phyloP scores from a whole-genome alignment of 2,329 filamentous ascomycete genomes.

The Curvularia hawaiiensis region DNA sequence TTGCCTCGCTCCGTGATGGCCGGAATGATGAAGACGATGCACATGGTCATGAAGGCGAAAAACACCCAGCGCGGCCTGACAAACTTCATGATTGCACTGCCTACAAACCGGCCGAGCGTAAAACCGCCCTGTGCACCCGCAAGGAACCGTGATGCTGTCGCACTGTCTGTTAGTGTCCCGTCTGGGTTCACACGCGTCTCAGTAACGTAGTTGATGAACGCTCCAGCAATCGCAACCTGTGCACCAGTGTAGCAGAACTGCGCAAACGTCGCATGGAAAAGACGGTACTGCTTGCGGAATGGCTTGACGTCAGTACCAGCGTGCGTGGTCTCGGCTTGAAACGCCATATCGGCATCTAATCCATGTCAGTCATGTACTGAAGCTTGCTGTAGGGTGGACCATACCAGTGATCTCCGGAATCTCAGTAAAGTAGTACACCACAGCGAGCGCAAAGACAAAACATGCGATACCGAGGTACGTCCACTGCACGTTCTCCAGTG shows the following conservation, averaged over 20 bases:
- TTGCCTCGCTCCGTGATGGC: constrained; percentile 59
- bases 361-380: background rate
- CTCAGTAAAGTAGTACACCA: constrained; percentile 63
- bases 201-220: constrained; percentile 53
- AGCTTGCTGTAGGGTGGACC: background rate
- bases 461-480: constrained; percentile 66
- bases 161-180: constrained; percentile 44
- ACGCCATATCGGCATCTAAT: constrained; percentile 58
- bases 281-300: constrained; percentile 66
- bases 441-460: constrained; percentile 63
- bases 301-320: constrained; percentile 53
- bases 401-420: constrained; percentile 59
- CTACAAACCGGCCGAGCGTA: constrained; percentile 72
- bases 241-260: constrained; percentile 84
- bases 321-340: constrained; percentile 51
- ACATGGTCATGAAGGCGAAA: constrained; percentile 64
- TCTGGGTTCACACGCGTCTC: constrained; percentile 50
- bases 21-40: constrained; percentile 63
- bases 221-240: constrained; percentile 62
- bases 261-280: constrained; percentile 76
- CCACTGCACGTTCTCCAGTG: constrained; percentile 66
- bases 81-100: constrained; percentile 69
- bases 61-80: constrained; percentile 72
- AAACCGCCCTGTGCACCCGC: constrained; percentile 77
- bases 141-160: constrained; percentile 69